A percentile compares a stretch with the other conserved stretches of the same genome.
Evolutionary conservation across 352 stramenopile species (phyloP).

Genomic region (Phytopythium oedochilum): DNA sequence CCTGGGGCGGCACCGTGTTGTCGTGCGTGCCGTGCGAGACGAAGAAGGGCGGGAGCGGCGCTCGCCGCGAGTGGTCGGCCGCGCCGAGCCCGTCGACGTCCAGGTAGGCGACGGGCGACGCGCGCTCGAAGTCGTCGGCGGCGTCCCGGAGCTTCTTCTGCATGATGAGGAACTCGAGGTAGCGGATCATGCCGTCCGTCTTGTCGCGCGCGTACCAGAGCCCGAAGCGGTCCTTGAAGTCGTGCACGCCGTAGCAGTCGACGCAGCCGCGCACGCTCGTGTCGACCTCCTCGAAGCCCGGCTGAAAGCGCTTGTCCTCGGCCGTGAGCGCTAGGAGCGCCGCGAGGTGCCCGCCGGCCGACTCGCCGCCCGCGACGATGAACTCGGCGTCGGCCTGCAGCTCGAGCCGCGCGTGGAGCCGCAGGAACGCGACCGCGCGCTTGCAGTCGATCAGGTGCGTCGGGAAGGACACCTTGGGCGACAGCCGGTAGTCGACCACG

Average conservation of each 20-base stretch:
- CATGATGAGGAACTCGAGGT: conserved; percentile 56
- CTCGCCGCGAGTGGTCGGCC: conserved; percentile 5
- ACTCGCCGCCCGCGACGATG: conserved; percentile 59
- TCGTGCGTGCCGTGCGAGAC: conserved; percentile 54
- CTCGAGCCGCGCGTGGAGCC: conserved; percentile 21
- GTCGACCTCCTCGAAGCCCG: conserved; percentile 56
- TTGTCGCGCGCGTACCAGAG: conserved; percentile 49
- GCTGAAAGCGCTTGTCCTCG: conserved; percentile 40
- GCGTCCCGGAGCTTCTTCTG: conserved; percentile 46
- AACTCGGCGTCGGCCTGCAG: conserved; percentile 43
- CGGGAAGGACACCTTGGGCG: conserved; percentile 52
- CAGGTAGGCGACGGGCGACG: conserved; percentile 48
- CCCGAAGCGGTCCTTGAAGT: conserved; percentile 50
- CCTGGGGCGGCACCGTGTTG: conserved; percentile 48
- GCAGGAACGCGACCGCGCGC: conserved; percentile 51
- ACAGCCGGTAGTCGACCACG: conserved; percentile 68
- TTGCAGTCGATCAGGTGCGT: conserved; percentile 62
- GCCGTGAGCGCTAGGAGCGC: conserved; percentile 44
- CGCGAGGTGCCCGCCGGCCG: conserved; percentile 50
- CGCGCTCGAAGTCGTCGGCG: conserved; percentile 40
- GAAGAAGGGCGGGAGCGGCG: conserved; percentile 50
- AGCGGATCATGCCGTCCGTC: conserved; percentile 31
- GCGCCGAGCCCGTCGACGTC: conserved; percentile 11
- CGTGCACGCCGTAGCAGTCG: conserved; percentile 55
- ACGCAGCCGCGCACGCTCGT: conserved; percentile 53